Conservation (phyloP, 2,329 filamentous ascomycete genomes). For the Cladorrhinum sp. region DNA sequence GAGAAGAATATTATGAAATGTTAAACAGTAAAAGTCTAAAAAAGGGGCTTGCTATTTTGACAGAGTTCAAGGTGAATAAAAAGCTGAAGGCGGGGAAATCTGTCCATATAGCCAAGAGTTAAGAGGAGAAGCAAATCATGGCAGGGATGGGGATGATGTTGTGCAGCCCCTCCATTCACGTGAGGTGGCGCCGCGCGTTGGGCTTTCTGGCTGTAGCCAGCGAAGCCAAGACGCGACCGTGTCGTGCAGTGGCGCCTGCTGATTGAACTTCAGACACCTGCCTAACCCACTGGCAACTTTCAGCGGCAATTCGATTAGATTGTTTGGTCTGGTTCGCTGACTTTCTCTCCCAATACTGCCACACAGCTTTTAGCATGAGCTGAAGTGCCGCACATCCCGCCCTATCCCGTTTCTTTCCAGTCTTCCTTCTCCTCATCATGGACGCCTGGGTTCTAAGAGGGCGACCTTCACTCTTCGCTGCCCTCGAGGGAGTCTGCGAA, state of each 20-base stretch:
- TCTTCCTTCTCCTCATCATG: constrained; percentile 9
- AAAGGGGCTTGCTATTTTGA: too few relatives aligned
- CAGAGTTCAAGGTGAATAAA: too few relatives aligned
- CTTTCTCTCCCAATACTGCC: not conserved
- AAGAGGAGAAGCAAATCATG: not conserved
- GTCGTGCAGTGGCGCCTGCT: not conserved
- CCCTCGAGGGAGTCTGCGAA: constrained; percentile 24
- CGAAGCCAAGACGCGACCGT: not conserved
- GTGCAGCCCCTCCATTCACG: not conserved
- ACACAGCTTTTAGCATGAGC: not conserved
- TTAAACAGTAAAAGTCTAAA: too few relatives aligned
- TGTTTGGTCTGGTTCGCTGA: too few relatives aligned
- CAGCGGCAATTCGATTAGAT: too few relatives aligned
- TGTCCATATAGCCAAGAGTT: too few relatives aligned
- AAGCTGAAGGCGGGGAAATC: too few relatives aligned
- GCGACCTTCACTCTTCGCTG: constrained; percentile 21
- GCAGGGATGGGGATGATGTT: not conserved
- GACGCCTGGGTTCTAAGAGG: constrained; percentile 23
- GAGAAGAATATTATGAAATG: not conserved
- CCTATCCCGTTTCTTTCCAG: not conserved
- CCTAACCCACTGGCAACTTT: not conserved
- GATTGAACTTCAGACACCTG: not conserved
- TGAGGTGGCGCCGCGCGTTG: not conserved
- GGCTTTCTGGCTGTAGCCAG: not conserved
- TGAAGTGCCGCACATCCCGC: not conserved